These are phyloP conservation scores for Cicer pinnatifidum DNA, from an alignment of 306 rosid species.

Conservation along the genomic window DNA sequence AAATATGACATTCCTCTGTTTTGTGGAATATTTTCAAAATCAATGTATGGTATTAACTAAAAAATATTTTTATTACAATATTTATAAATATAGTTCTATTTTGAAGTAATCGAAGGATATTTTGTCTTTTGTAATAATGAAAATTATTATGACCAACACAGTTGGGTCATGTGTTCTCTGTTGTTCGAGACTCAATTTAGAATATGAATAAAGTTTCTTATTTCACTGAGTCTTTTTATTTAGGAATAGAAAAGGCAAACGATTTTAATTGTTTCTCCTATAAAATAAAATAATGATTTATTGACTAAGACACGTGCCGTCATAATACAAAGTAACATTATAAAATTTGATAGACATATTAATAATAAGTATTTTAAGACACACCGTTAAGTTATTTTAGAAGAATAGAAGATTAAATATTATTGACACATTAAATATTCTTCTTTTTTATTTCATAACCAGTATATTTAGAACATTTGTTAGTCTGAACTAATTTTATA, in stretches of 20 bases:
- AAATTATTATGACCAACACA: not conserved
- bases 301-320: not conserved
- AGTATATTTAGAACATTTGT: not conserved
- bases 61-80: no score
- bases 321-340: not conserved
- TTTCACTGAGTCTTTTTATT: not conserved
- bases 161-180: constrained; percentile 2
- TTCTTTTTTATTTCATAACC: not conserved
- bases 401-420: not conserved
- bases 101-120: constrained; percentile 1
- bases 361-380: not conserved
- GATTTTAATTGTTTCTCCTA: not conserved
- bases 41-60: no score
- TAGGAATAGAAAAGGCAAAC: not conserved
- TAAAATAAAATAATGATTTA: no score
- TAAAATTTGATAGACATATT: not conserved
- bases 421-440: not conserved
- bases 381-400: not conserved
- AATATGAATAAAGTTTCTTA: not conserved
- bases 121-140: not conserved
- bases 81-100: not conserved
- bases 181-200: constrained; percentile 7
- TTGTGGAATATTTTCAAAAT: no score
- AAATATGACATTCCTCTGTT: no score
- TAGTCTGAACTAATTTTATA: not conserved